A percentile compares a stretch with the other conserved stretches of the same genome.
Conservation (phyloP, 164 flowering plant genomes). For the Nelumbo lutea region DNA sequence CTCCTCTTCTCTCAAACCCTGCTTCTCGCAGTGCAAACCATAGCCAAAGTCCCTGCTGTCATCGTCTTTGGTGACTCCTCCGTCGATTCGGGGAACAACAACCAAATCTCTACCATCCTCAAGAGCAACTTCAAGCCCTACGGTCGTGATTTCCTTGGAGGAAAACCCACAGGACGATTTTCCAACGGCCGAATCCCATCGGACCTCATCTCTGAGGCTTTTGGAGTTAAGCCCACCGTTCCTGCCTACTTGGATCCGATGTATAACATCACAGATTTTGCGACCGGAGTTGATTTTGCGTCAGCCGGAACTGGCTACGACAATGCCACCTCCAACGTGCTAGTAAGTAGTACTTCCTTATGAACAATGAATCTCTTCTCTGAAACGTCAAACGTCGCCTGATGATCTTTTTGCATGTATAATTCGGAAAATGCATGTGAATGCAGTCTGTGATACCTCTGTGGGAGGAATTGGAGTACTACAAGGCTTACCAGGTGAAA, state of each 20-base stretch:
- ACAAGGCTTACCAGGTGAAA: slow-evolving; percentile 46
- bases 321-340: slow-evolving; percentile 51
- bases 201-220: slow-evolving; percentile 59
- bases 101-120: slow-evolving; percentile 37
- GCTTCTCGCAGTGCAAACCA: neutral
- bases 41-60: slow-evolving; percentile 23
- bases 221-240: slow-evolving; percentile 41
- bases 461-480: slow-evolving; percentile 62
- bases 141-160: slow-evolving; percentile 53
- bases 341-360: slow-evolving; percentile 32
- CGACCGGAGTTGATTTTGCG: slow-evolving; percentile 67
- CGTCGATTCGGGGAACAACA: slow-evolving; percentile 71
- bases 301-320: slow-evolving; percentile 78
- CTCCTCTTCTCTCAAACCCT: neutral
- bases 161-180: slow-evolving; percentile 57
- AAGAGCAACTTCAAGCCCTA: slow-evolving; percentile 69
- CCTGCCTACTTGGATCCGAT: slow-evolving; percentile 71
- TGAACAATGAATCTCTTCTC: no score
- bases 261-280: slow-evolving; percentile 42
- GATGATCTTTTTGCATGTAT: neutral
- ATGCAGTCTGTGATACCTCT: slow-evolving; percentile 64
- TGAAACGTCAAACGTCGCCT: neutral
- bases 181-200: slow-evolving; percentile 57
- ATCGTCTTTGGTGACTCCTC: slow-evolving; percentile 77
- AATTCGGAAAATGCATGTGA: neutral